Evolutionary conservation across 495 filamentous ascomycete genomes (phyloP), one percentile per base, ranked within the genome.

Genomic region (Bacidia gigantensis): DNA sequence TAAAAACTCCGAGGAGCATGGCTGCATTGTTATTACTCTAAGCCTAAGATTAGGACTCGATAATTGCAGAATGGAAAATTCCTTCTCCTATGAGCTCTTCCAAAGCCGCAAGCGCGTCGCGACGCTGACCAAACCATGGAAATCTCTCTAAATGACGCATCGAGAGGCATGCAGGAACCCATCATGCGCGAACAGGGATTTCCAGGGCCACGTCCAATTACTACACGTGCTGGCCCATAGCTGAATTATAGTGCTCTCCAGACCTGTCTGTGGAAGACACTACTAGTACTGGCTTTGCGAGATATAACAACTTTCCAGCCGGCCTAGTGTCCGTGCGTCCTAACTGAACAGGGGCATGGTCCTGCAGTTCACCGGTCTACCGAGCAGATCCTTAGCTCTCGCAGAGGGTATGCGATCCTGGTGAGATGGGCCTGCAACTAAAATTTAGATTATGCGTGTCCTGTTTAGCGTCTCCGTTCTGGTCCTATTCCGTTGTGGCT

Each of bases 71-170:
- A 7, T 35, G 41, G 41, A 44, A 22, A 7, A 44, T 22, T 17
- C 12, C 20, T 22, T 7, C 9, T 22, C 41, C 41, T 44, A 44
- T 44, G 14, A 44, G 20, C 9, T 44, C 9, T 5, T 17, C 41
- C 9, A 44, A 17, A 44, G 41, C 41, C 41, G 41, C 41, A 44
- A 17, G 17, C 41, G 41, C 41, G 12, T n/a, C 41, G 41, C 41
- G 9, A 10, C 17, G 41, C 41, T 44, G 41, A 44, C 12, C 29
- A 44, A 5, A 44, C 20, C 9, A 17, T 44, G 14, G 41, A 5
- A 44, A 9, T 44, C n/a, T n/a, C 29, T 35, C 14, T 17, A 44
- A 44, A 44, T 44, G 41, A 44, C 41, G 41, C 41, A 44, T 44
- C 7, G 41, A 44, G 20, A 44, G 41, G 41, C 41, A 7, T 44